A percentile compares a stretch with the other conserved stretches of the same genome.
These are phyloP conservation scores for Pulveroboletus sp. DNA, from an alignment of 768 basidiomycete genomes.

Conservation along the genomic window DNA sequence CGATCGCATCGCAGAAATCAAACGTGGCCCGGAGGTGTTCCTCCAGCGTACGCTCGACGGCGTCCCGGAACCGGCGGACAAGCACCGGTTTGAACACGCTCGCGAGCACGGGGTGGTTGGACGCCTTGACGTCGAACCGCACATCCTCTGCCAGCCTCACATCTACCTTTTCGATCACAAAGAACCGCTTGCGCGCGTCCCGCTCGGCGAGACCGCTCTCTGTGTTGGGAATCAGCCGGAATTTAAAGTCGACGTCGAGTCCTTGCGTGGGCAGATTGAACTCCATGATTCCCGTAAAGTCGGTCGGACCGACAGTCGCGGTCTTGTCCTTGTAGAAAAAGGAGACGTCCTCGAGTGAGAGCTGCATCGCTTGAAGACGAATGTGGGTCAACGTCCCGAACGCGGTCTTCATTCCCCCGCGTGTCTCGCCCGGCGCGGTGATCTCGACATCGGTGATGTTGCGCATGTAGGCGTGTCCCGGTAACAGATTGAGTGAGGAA, in stretches of 20 bases:
- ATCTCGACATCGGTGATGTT: slow-evolving; percentile 66
- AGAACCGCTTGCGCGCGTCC: slow-evolving; percentile 44
- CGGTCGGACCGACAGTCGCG: slow-evolving; percentile 47
- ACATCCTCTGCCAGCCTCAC: slow-evolving; percentile 58
- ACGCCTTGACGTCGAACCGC: slow-evolving; percentile 50
- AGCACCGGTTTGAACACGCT: slow-evolving; percentile 63
- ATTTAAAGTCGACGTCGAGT: slow-evolving; percentile 62
- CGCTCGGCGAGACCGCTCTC: slow-evolving; percentile 42
- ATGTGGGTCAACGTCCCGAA: slow-evolving; percentile 65
- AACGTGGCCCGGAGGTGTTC: slow-evolving; percentile 51
- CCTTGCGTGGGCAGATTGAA: slow-evolving; percentile 63
- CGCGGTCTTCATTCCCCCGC: slow-evolving; percentile 43
- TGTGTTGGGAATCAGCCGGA: slow-evolving; percentile 57
- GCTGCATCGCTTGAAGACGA: slow-evolving; percentile 60
- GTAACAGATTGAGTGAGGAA: slow-evolving; percentile 61
- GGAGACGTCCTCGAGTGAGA: slow-evolving; percentile 60
- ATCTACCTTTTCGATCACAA: slow-evolving; percentile 52
- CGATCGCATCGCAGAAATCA: slow-evolving; percentile 51
- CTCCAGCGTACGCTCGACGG: slow-evolving; percentile 54
- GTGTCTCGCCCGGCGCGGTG: slow-evolving; percentile 33
- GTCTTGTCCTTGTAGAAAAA: slow-evolving; percentile 71
- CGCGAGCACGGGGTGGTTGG: slow-evolving; percentile 60
- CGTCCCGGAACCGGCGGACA: slow-evolving; percentile 51
- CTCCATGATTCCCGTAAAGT: slow-evolving; percentile 59
- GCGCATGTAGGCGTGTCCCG: slow-evolving; percentile 67